Evolutionary conservation across 495 filamentous ascomycete species (phyloP), one percentile per base, ranked within the genome.

Genomic region (Neurospora sp.): DNA sequence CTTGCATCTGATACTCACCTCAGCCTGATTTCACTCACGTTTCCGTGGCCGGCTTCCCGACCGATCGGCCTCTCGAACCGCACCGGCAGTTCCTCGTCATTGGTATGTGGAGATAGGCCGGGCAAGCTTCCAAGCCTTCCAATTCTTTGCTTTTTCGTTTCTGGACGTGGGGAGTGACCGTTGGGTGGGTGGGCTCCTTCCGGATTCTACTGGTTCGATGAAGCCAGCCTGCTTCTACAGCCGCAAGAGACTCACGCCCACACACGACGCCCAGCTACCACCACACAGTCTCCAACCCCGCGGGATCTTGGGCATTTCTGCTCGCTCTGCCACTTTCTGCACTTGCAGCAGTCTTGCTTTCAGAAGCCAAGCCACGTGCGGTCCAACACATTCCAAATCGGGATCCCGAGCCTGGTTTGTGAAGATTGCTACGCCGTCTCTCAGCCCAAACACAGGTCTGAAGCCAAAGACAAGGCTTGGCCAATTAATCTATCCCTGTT

Each of bases 401-500:
- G 54, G 54, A 34, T 62, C 31, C 54, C 24, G 54, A 66, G 28
- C 54, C 24, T 36, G 15, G 28, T 1, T 66, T 66, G 54, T 66
- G 28, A 66, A 34, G 54, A 66, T 66, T 66, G 54, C 54, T 66
- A 66, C 54, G 54, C 54, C 54, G 54, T 66, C 54, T 66, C 28
- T 19, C 28, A 66, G 24, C 28, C 54, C 54, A 66, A 66, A 66
- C 13, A 66, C 54, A 66, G 54, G 54, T 66, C 54, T 66, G 54
- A 34, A 66, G 28, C 54, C 54, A 66, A 66, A 66, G 54, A 66
- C 54, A 66, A 3, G 54, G 54, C 54, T 66, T 66, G 54, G 42
- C 45, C 69, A 73, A 71, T 70, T 76, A 66, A 73, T 74, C 74
- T 74, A 74, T 73, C 66, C 75, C 69, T 73, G 70, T 76, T 73